Percentiles rank a stretch among this genome's conserved stretches.
Evolutionary conservation across 225 moss, liverwort and hornwort genomes (phyloP).

Genomic region (Pleurozium schreberi): DNA sequence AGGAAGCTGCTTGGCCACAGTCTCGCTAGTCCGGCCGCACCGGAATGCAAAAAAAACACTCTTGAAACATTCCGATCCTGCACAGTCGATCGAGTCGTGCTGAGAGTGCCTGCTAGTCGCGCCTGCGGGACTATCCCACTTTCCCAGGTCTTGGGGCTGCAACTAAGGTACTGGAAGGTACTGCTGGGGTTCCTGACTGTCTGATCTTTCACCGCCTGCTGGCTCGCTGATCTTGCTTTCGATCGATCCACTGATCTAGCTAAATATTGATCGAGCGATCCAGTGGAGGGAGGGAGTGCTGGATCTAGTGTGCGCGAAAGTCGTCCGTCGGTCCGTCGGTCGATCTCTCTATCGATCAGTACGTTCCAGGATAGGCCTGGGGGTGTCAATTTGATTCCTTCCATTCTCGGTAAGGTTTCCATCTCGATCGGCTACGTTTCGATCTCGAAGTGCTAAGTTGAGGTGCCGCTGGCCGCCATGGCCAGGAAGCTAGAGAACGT

Average conservation of each 20-base stretch:
- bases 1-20: background rate
- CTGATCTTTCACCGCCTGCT: background rate
- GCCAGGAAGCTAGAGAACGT: background rate
- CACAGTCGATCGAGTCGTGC: background rate
- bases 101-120: background rate
- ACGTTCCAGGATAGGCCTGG: no score
- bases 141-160: background rate
- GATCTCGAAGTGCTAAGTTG: background rate
- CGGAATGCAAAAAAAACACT: background rate
- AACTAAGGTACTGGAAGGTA: background rate
- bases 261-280: no score
- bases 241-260: background rate
- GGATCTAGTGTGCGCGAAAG: background rate
- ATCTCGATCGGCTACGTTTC: background rate
- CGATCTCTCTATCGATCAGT: background rate
- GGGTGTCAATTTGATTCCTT: background rate
- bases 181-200: background rate
- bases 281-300: background rate
- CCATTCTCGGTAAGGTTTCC: background rate
- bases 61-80: background rate
- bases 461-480: background rate
- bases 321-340: background rate
- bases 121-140: background rate
- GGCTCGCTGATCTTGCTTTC: background rate
- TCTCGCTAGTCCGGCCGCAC: background rate